These are phyloP conservation scores for Pterulicium gracile DNA, from an alignment of 1,284 basidiomycete genomes.

Conservation along the genomic window DNA sequence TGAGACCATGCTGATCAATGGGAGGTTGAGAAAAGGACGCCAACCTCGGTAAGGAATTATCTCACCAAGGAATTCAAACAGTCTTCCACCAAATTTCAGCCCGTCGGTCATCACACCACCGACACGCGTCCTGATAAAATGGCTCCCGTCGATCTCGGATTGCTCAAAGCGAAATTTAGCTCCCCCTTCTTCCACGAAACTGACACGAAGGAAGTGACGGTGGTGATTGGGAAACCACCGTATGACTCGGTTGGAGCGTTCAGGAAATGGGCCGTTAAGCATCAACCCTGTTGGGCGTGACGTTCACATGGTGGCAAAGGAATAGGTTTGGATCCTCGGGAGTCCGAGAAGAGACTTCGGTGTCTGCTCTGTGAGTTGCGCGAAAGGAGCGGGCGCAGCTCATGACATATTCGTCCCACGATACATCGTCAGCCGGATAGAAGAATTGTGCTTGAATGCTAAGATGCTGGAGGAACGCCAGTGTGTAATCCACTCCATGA, in stretches of 20 bases:
- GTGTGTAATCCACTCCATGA: background rate
- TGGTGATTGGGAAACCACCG: slow-evolving; percentile 37
- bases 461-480: slow-evolving; percentile 32
- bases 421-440: slow-evolving; percentile 3
- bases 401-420: slow-evolving; percentile 15
- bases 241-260: slow-evolving; percentile 58
- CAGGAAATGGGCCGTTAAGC: slow-evolving; percentile 51
- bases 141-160: slow-evolving; percentile 34
- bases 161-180: slow-evolving; percentile 35
- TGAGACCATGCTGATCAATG: slow-evolving; percentile 41
- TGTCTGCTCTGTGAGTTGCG: background rate
- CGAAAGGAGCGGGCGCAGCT: background rate
- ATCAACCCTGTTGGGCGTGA: slow-evolving; percentile 50
- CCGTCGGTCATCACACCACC: slow-evolving; percentile 32
- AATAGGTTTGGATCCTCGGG: slow-evolving; percentile 32
- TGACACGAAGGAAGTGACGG: slow-evolving; percentile 52
- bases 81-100: slow-evolving; percentile 35
- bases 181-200: slow-evolving; percentile 46
- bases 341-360: slow-evolving; percentile 7
- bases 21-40: background rate
- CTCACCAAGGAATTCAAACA: slow-evolving; percentile 34
- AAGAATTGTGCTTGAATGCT: slow-evolving; percentile 14
- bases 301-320: slow-evolving; percentile 39
- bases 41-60: background rate
- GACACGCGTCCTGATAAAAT: slow-evolving; percentile 34